Evolutionary conservation across 495 filamentous ascomycete species (phyloP).

Genomic region (Aspergillus funiculosus): DNA sequence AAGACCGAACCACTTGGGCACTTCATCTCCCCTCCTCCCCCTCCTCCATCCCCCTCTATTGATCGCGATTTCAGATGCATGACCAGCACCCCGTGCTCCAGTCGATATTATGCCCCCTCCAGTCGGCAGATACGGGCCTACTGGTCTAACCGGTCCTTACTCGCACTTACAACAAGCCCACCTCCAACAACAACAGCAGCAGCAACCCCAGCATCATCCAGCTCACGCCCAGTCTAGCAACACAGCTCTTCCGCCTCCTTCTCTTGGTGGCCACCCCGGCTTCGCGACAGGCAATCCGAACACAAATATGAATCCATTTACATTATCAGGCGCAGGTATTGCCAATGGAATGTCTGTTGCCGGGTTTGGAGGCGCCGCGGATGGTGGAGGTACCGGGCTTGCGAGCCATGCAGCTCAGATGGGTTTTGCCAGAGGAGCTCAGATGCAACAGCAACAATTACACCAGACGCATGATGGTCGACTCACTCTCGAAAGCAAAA

Average conservation of each 20-base stretch:
- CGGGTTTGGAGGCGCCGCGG: slow-evolving; percentile 53
- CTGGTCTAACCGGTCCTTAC: slow-evolving; percentile 39
- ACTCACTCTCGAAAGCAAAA: slow-evolving; percentile 38
- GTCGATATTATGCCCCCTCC: slow-evolving; percentile 31
- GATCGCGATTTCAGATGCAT: slow-evolving; percentile 17
- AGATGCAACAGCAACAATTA: slow-evolving; percentile 60
- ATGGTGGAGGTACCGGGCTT: slow-evolving; percentile 70
- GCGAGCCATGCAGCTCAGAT: slow-evolving; percentile 86
- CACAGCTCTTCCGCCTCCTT: slow-evolving; percentile 54
- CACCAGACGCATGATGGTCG: slow-evolving; percentile 49
- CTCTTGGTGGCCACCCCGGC: slow-evolving; percentile 51
- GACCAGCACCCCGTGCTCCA: slow-evolving; percentile 12
- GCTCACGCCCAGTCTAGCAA: slow-evolving; percentile 49
- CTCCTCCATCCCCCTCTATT: slow-evolving; percentile 11
- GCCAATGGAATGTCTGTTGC: slow-evolving; percentile 51
- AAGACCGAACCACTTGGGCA: slow-evolving; percentile 8
- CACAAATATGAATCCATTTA: slow-evolving; percentile 64
- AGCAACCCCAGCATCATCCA: slow-evolving; percentile 47
- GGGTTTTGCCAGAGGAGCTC: slow-evolving; percentile 73
- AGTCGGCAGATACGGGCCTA: slow-evolving; percentile 48
- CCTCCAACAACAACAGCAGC: slow-evolving; percentile 46
- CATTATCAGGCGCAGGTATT: slow-evolving; percentile 45
- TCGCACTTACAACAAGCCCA: slow-evolving; percentile 43
- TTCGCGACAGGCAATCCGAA: slow-evolving; percentile 56
- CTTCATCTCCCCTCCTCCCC: background rate